Conservation (phyloP, 306 rosid genomes). For the Begonia masoniana region DNA sequence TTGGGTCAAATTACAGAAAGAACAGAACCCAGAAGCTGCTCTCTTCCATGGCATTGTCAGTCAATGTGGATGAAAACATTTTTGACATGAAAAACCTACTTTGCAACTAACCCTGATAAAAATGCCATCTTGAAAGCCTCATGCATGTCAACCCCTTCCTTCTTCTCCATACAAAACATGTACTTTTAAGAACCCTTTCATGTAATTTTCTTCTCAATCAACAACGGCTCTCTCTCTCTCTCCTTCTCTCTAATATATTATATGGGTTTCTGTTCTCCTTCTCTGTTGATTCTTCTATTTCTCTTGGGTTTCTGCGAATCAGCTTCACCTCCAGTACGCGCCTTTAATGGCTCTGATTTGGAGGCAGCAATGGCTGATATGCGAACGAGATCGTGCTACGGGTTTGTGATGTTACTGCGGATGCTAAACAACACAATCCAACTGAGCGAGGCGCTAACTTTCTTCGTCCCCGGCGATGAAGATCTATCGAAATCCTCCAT, state of each 20-base stretch:
- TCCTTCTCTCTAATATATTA: neutral
- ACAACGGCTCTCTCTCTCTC: neutral
- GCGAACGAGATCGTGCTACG: conserved; percentile 32
- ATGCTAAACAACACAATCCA: conserved; percentile 35
- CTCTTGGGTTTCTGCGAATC: conserved; percentile 16
- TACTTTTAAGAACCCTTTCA: too few species aligned
- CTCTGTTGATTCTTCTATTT: conserved; percentile 11
- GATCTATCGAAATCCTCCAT: conserved; percentile 26
- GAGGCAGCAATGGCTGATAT: conserved; percentile 31
- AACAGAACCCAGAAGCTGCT: too few species aligned
- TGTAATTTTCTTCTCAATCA: neutral
- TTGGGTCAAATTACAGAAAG: too few species aligned
- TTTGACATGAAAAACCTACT: too few species aligned
- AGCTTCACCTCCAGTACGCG: conserved; percentile 2
- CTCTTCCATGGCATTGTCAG: too few species aligned
- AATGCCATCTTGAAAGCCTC: too few species aligned
- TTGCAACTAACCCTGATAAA: too few species aligned
- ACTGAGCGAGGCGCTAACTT: conserved; percentile 26
- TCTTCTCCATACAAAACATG: neutral
- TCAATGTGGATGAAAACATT: too few species aligned
- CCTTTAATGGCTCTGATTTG: conserved; percentile 24
- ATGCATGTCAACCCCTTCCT: neutral
- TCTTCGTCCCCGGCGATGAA: conserved; percentile 37
- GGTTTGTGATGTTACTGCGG: conserved; percentile 48
- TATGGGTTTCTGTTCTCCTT: conserved; percentile 1